A percentile compares a stretch with the other conserved stretches of the same genome.
These are phyloP conservation scores for Vigna hirtella DNA, from an alignment of 306 rosid genomes.

Conservation along the genomic window DNA sequence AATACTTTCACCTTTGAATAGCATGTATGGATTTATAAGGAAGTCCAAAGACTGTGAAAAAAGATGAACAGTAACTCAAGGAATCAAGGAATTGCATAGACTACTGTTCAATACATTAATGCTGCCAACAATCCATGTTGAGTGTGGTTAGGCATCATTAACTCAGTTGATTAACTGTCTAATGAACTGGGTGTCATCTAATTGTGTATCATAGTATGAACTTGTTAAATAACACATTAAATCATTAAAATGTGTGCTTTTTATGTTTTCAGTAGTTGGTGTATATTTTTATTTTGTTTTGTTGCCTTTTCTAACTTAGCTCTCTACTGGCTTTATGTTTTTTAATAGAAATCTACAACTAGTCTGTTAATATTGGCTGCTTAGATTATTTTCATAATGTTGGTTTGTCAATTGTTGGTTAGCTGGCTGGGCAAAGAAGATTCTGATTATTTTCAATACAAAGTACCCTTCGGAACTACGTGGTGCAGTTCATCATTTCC, in stretches of 20 bases:
- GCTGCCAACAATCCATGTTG: background rate
- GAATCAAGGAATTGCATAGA: too few species aligned
- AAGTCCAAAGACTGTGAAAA: background rate
- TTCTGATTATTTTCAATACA: conserved; percentile 62
- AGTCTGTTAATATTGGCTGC: conserved; percentile 28
- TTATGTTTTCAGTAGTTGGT: background rate
- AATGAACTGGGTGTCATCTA: background rate
- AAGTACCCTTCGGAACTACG: conserved; percentile 81
- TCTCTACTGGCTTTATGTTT: conserved; percentile 8
- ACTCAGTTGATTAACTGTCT: background rate
- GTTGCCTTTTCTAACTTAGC: background rate
- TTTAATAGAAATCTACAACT: background rate
- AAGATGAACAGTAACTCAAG: background rate
- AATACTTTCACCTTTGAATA: background rate
- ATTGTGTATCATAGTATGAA: background rate
- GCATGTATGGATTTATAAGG: background rate
- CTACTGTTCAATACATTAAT: background rate
- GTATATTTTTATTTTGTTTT: conserved; percentile 1
- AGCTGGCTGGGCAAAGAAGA: conserved; percentile 81
- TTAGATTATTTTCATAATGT: conserved; percentile 42
- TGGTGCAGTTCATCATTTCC: conserved; percentile 74
- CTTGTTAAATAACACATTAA: too few species aligned
- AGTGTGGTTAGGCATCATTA: background rate
- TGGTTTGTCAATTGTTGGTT: conserved; percentile 43
- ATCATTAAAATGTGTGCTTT: background rate